Evolutionary conservation across 257 asterid species (phyloP).

Genomic region (Capsicum rhomboideum): DNA sequence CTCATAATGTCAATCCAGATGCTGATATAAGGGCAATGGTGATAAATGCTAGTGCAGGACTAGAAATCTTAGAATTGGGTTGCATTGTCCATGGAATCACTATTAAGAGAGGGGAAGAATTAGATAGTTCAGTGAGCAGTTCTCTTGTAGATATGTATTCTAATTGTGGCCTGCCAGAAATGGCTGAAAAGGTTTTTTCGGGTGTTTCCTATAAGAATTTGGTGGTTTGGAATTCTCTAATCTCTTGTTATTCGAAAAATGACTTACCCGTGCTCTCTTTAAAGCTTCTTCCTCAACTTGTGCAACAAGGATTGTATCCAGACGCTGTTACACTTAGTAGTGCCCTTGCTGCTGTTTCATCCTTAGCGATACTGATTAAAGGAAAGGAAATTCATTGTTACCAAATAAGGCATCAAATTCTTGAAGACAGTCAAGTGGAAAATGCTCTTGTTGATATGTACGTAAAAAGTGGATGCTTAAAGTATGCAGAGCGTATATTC

Average conservation of each 20-base stretch:
- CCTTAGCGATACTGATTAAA: constrained; percentile 48
- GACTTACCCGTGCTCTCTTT: constrained; percentile 44
- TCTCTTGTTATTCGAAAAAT: constrained; percentile 59
- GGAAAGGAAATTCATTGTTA: constrained; percentile 69
- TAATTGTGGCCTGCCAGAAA: constrained; percentile 38
- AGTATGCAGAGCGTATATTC: constrained; percentile 43
- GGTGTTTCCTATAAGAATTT: constrained; percentile 44
- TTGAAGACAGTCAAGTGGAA: constrained; percentile 48
- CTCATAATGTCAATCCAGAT: constrained; percentile 48
- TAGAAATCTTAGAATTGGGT: constrained; percentile 27
- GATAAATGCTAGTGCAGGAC: constrained; percentile 38
- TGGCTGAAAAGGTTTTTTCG: constrained; percentile 39
- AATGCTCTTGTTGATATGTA: constrained; percentile 73
- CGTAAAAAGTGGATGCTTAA: constrained; percentile 63
- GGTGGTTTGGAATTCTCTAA: constrained; percentile 73
- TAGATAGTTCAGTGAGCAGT: constrained; percentile 49
- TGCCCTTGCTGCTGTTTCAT: constrained; percentile 58
- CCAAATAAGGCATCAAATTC: constrained; percentile 33
- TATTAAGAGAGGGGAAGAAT: constrained; percentile 50
- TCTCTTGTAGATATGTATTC: constrained; percentile 63
- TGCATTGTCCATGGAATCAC: constrained; percentile 51
- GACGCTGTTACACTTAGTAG: constrained; percentile 55
- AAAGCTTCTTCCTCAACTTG: constrained; percentile 48
- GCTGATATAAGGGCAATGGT: constrained; percentile 38
- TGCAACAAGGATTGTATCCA: constrained; percentile 43